Conservation (phyloP, 2,329 filamentous ascomycete genomes). For the Penicillium sp. region DNA sequence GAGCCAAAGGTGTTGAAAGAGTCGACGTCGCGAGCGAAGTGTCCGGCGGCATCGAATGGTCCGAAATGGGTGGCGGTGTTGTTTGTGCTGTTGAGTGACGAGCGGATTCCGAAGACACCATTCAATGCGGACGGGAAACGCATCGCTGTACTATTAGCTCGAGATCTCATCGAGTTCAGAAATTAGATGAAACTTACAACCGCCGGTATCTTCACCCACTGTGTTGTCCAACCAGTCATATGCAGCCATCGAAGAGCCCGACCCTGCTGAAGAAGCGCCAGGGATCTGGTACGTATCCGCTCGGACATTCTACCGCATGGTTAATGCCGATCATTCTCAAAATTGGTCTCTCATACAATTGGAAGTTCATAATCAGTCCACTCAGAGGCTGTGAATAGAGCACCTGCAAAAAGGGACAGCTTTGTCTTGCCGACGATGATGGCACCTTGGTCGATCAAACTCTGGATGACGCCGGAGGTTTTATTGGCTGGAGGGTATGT, state of each 20-base stretch:
- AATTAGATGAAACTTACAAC: slow-evolving; percentile 3
- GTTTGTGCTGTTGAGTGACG: slow-evolving; percentile 50
- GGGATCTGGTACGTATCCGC: slow-evolving; percentile 39
- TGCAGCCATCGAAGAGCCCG: slow-evolving; percentile 30
- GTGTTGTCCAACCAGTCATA: slow-evolving; percentile 51
- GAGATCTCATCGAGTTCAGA: too few species aligned
- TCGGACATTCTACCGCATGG: slow-evolving; percentile 39
- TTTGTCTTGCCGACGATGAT: slow-evolving; percentile 41
- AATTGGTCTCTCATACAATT: not conserved
- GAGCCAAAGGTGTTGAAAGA: slow-evolving; percentile 40
- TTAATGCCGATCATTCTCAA: slow-evolving; percentile 16
- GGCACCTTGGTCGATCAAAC: slow-evolving; percentile 62
- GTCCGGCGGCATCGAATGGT: slow-evolving; percentile 48
- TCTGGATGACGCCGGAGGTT: slow-evolving; percentile 54
- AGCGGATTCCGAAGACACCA: slow-evolving; percentile 54
- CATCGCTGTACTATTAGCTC: slow-evolving; percentile 31
- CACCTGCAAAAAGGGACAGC: slow-evolving; percentile 36
- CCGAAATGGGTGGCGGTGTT: slow-evolving; percentile 51
- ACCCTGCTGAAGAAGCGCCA: slow-evolving; percentile 25
- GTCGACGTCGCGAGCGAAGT: slow-evolving; percentile 34
- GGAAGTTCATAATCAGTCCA: slow-evolving; percentile 32
- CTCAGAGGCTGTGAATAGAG: slow-evolving; percentile 27
- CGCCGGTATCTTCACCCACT: slow-evolving; percentile 47
- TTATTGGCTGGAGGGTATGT: slow-evolving; percentile 50
- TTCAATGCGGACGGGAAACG: slow-evolving; percentile 51